A percentile compares a stretch with the other conserved stretches of the same genome.
phyloP scores from a whole-genome alignment of 257 asterid genomes.

The Solanum medicagineum region DNA sequence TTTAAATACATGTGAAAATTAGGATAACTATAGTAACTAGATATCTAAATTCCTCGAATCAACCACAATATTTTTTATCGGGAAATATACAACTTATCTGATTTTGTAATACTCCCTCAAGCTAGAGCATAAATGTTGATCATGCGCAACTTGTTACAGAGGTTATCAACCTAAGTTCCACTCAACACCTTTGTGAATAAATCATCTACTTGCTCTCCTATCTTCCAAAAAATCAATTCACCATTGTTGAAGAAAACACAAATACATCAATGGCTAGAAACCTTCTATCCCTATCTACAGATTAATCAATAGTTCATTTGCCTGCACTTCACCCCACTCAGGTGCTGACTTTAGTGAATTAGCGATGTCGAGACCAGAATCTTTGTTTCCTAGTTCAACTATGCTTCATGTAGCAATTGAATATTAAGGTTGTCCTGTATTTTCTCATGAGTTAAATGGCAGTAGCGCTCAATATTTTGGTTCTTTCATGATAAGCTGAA shows the following conservation, averaged over 20 bases:
- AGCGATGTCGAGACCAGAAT: conserved; percentile 66
- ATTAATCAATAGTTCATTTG: not conserved
- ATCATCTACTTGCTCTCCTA: not conserved
- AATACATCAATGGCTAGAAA: not conserved
- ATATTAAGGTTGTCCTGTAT: too few relatives aligned
- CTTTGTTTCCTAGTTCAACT: conserved; percentile 28
- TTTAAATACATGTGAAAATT: not conserved
- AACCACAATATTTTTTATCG: not conserved
- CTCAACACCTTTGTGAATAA: not conserved
- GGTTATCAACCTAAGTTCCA: not conserved
- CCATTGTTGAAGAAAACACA: not conserved
- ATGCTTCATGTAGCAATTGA: conserved; percentile 10
- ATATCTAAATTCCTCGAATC: not conserved
- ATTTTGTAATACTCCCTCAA: not conserved
- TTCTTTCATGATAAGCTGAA: too few relatives aligned
- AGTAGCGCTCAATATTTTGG: too few relatives aligned
- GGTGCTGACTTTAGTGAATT: conserved; percentile 84
- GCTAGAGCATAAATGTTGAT: not conserved
- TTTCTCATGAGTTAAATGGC: too few relatives aligned
- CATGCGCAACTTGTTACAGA: not conserved
- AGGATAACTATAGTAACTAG: not conserved
- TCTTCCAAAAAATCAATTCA: not conserved
- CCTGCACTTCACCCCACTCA: conserved; percentile 91
- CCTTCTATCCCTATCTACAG: not conserved
- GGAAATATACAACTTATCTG: not conserved